A percentile compares a stretch with the other conserved stretches of the same genome.
Conservation (phyloP, 2,329 filamentous ascomycete genomes). For the Fusarium sarcochroum region DNA sequence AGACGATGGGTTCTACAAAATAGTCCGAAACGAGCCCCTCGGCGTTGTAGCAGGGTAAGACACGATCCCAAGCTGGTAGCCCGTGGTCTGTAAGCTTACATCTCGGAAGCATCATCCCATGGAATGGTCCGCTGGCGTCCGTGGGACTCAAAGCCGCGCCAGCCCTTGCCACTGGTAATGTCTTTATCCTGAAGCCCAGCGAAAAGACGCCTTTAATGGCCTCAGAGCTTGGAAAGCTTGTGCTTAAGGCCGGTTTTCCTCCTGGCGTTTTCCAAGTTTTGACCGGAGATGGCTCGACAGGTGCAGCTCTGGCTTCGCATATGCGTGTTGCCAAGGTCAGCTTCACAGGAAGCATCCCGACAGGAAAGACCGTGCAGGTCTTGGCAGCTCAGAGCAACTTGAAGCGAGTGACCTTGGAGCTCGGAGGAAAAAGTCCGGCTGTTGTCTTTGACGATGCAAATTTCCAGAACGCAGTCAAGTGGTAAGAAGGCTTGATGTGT, state of each 20-base stretch:
- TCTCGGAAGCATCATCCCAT: conserved; percentile 1
- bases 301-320: conserved; percentile 69
- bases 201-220: conserved; percentile 61
- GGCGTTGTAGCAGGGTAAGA: too few species aligned
- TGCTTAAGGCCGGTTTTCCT: too few species aligned
- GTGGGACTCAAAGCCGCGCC: conserved; percentile 54
- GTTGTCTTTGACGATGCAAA: conserved; percentile 68
- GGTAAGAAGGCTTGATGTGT: too few species aligned
- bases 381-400: conserved; percentile 65
- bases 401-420: conserved; percentile 72
- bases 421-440: conserved; percentile 72
- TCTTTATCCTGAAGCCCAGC: conserved; percentile 67
- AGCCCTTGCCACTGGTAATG: conserved; percentile 67
- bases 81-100: too few species aligned
- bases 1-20: too few species aligned
- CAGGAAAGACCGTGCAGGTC: conserved; percentile 72
- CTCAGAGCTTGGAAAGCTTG: conserved; percentile 59
- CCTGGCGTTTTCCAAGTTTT: conserved; percentile 66
- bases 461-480: too few species aligned
- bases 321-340: conserved; percentile 71
- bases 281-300: conserved; percentile 68
- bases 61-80: too few species aligned
- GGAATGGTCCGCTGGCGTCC: not conserved
- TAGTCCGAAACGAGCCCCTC: too few species aligned
- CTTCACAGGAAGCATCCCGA: conserved; percentile 72